Evolutionary conservation across 2,329 filamentous ascomycete species (phyloP).

Genomic region (Fonsecaea monophora): DNA sequence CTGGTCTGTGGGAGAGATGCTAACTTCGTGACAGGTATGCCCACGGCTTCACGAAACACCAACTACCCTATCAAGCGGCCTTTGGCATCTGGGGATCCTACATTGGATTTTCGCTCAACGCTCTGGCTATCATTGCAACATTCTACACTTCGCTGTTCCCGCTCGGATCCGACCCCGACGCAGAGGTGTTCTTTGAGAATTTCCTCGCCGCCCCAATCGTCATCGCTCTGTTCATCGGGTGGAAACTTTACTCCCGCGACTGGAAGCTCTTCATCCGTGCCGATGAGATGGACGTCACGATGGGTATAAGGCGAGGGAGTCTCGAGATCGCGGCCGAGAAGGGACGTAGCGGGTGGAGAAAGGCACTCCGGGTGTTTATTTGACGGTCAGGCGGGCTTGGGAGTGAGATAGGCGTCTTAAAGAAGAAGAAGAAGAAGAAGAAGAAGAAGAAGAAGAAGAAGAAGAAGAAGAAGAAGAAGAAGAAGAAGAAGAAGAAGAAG

Average conservation of each 20-base stretch:
- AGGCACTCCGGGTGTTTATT: slow-evolving; percentile 25
- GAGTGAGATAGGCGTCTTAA: neutral
- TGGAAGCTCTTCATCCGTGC: slow-evolving; percentile 34
- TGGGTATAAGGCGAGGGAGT: slow-evolving; percentile 32
- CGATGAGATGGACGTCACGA: slow-evolving; percentile 35
- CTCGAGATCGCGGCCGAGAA: slow-evolving; percentile 27
- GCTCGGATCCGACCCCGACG: slow-evolving; percentile 56
- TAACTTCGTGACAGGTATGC: slow-evolving; percentile 61
- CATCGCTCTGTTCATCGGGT: slow-evolving; percentile 49
- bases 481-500: no score
- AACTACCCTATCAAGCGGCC: slow-evolving; percentile 82
- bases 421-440: no score
- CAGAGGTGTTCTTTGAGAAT: slow-evolving; percentile 53
- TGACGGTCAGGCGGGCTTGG: neutral
- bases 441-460: no score
- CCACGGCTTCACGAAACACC: slow-evolving; percentile 79
- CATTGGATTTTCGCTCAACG: slow-evolving; percentile 77
- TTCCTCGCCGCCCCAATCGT: slow-evolving; percentile 58
- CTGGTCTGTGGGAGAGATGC: neutral
- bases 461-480: no score
- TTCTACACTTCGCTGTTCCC: slow-evolving; percentile 89
- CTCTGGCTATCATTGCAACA: slow-evolving; percentile 77
- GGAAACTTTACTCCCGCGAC: slow-evolving; percentile 45
- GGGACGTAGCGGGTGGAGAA: slow-evolving; percentile 21
- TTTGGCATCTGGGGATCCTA: slow-evolving; percentile 81